phyloP scores from a whole-genome alignment of 2,329 filamentous ascomycete genomes.

The Rachicladosporium sp. region DNA sequence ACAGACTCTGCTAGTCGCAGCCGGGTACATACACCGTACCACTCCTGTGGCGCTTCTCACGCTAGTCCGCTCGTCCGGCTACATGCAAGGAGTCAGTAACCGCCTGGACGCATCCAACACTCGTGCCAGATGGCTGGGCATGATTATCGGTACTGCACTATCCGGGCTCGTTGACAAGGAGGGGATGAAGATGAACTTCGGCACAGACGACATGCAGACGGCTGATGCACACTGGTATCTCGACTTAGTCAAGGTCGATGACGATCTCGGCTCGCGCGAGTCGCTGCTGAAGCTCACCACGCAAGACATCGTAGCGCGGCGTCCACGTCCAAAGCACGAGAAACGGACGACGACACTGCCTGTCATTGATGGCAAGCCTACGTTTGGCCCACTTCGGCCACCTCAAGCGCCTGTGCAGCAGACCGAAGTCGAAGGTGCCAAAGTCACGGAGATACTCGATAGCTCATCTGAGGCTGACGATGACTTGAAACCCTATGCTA shows the following conservation, averaged over 20 bases:
- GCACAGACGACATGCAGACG: conserved; percentile 63
- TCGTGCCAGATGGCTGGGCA: conserved; percentile 70
- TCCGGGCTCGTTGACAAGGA: conserved; percentile 52
- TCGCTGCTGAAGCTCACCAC: conserved; percentile 28
- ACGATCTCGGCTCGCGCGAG: conserved; percentile 50
- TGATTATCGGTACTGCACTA: conserved; percentile 68
- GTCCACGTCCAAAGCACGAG: background rate
- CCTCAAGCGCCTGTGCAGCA: conserved; percentile 10
- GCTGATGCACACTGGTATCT: conserved; percentile 68
- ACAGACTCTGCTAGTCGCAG: conserved; percentile 64
- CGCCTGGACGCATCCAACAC: conserved; percentile 65
- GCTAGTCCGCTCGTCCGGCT: conserved; percentile 59
- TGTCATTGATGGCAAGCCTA: conserved; percentile 17
- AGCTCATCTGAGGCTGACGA: conserved; percentile 28
- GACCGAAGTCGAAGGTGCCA: conserved; percentile 21
- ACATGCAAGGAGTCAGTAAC: conserved; percentile 73
- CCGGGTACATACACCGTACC: conserved; percentile 60
- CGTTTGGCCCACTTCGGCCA: conserved; percentile 19
- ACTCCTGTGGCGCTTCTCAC: conserved; percentile 55
- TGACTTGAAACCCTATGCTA: conserved; percentile 65
- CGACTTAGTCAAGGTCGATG: conserved; percentile 48
- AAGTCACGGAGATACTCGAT: conserved; percentile 21
- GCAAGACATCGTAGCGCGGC: background rate
- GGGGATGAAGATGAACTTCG: conserved; percentile 67
- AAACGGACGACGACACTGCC: conserved; percentile 7